Evolutionary conservation across 805 yeast species (phyloP).

Genomic region (Groenewaldozyma tartarivorans): DNA sequence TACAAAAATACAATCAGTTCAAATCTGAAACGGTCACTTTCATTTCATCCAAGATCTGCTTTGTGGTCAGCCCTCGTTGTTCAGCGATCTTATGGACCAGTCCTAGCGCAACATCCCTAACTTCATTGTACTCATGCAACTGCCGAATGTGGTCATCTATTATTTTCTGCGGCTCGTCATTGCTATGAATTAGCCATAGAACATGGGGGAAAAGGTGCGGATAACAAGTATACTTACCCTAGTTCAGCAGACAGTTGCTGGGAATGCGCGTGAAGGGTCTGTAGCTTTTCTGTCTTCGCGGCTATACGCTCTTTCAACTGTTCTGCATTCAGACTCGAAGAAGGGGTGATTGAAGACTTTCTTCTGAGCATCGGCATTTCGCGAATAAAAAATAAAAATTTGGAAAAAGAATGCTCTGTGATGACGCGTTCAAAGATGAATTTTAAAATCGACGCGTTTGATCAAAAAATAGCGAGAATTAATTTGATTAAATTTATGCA

Average conservation of each 20-base stretch:
- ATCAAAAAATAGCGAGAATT: too few relatives aligned
- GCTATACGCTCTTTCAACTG: background rate
- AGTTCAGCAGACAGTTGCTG: background rate
- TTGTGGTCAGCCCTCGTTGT: slow-evolving; percentile 39
- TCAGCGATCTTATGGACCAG: slow-evolving; percentile 53
- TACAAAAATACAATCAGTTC: too few relatives aligned
- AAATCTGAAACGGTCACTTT: slow-evolving; percentile 21
- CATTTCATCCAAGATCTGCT: slow-evolving; percentile 46
- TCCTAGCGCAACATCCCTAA: slow-evolving; percentile 51
- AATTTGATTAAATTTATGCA: too few relatives aligned
- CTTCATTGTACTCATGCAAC: slow-evolving; percentile 50
- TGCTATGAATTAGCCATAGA: background rate
- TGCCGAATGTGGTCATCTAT: slow-evolving; percentile 43
- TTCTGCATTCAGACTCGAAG: background rate
- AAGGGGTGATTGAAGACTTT: background rate
- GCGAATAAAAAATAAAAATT: too few relatives aligned
- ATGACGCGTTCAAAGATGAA: too few relatives aligned
- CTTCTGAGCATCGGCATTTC: background rate
- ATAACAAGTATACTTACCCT: background rate
- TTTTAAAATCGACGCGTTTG: too few relatives aligned
- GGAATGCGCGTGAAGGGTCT: background rate
- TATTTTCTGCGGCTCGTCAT: slow-evolving; percentile 36
- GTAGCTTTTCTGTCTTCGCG: background rate
- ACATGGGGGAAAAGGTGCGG: background rate
- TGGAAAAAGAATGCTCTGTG: too few relatives aligned